Conservation (phyloP, 2,329 filamentous ascomycete genomes). For the Cladorrhinum sp. region DNA sequence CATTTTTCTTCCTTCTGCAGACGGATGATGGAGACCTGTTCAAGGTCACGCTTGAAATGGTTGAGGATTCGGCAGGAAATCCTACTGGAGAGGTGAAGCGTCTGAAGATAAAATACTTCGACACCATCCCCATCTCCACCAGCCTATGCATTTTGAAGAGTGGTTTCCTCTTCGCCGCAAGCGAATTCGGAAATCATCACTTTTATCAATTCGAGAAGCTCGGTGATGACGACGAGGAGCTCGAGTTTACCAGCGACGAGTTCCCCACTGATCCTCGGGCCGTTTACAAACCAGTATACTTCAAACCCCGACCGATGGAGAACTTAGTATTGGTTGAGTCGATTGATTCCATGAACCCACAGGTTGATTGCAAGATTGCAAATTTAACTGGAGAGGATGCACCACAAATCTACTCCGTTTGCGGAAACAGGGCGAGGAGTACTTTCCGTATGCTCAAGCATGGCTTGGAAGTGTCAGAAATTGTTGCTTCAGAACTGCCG, state of each 20-base stretch:
- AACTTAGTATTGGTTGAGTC: constrained; percentile 83
- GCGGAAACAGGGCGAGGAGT: constrained; percentile 83
- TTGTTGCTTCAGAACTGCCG: constrained; percentile 89
- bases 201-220: constrained; percentile 98
- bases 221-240: constrained; percentile 89
- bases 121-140: constrained; percentile 85
- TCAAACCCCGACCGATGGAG: constrained; percentile 73
- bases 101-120: constrained; percentile 95
- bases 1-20: constrained; percentile 96
- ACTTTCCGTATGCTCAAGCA: constrained; percentile 91
- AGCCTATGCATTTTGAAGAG: constrained; percentile 92
- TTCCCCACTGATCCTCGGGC: constrained; percentile 73
- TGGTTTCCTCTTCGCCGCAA: constrained; percentile 89
- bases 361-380: constrained; percentile 86
- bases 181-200: constrained; percentile 87
- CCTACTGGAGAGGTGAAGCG: constrained; percentile 76
- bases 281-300: constrained; percentile 76
- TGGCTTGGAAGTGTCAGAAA: constrained; percentile 87
- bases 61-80: constrained; percentile 73
- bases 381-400: constrained; percentile 91
- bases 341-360: constrained; percentile 83
- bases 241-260: constrained; percentile 78
- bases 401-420: constrained; percentile 92
- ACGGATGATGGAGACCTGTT: constrained; percentile 98
- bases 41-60: constrained; percentile 91